Base-by-base conservation (phyloP, 1,284 basidiomycete genomes). In the Blastosporella zonata region DNA sequence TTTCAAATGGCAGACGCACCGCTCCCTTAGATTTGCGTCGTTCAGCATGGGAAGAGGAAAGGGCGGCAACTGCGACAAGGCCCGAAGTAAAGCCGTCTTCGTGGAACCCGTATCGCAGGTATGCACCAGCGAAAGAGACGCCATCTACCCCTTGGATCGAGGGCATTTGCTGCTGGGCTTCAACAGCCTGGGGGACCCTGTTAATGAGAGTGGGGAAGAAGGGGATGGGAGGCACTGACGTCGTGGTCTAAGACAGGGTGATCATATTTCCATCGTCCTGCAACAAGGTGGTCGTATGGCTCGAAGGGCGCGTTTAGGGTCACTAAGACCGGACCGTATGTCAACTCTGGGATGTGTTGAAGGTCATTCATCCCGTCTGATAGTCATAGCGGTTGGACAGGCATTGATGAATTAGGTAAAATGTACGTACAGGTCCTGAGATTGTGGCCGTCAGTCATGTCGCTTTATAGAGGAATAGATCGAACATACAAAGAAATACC, bases 21-120 rank as follows among this genome's bases (percentile, higher is more conserved):
- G 36, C 18, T 12, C n/a, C 20, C 35, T 46, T 31, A 13, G 5
- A 12, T 12, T 33, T 15, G 2, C 10, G 15, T 27, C 3, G 2
- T 7, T 31, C 50, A 18, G 9, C 13, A n/a, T 23, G 2, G 21
- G 5, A 17, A 2, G 46, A 43, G 17, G 49, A 34, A 29, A 54
- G 33, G 23, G 51, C 48, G 10, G 54, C 52, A 17, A 68, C 77
- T 12, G 72, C 77, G 41, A 66, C 69, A 13, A 85, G 62, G 2
- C 82, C 81, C 1, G 79, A 81, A 0, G 85, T 78, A 66, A 91
- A 91, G 2, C 87, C 89, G 59, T 92, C 89, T 67, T 91, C 87
- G 67, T 92, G 88, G 69, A 89, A 87, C 22, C 81, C 89, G 58
- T 90, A 90, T 47, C 81, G 79, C 38, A 84, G 76, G 75, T 87